phyloP scores from a whole-genome alignment of 805 yeast genomes.

The Monosporozyma solicola region DNA sequence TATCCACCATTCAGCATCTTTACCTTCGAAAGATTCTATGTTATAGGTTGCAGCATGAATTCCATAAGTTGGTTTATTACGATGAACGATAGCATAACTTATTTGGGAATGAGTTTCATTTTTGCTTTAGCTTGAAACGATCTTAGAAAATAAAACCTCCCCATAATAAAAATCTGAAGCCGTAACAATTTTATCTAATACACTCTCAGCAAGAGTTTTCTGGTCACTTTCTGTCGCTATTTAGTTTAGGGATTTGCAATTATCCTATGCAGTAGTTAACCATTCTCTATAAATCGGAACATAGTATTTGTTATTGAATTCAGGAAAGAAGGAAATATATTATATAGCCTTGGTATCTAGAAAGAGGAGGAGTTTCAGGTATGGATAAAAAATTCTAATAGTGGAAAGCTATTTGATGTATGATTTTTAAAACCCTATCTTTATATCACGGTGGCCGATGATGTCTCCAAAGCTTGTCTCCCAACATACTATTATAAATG shows the following conservation, averaged over 20 bases:
- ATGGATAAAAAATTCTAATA: too few species aligned
- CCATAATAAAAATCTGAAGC: conserved; percentile 85
- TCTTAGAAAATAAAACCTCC: conserved; percentile 36
- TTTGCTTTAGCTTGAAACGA: too few species aligned
- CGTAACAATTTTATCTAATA: conserved; percentile 62
- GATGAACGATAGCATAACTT: conserved; percentile 36
- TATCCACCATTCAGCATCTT: conserved; percentile 95
- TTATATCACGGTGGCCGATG: too few species aligned
- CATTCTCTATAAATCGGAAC: conserved; percentile 90
- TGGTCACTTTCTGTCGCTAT: conserved; percentile 72
- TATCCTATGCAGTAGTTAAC: conserved; percentile 98
- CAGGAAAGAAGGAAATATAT: too few species aligned
- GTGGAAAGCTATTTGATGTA: too few species aligned
- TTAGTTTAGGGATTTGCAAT: conserved; percentile 94
- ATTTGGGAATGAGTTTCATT: conserved; percentile 21
- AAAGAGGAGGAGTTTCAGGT: too few species aligned
- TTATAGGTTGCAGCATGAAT: conserved; percentile 78
- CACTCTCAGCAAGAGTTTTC: too few species aligned
- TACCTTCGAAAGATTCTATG: conserved; percentile 52
- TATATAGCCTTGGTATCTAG: too few species aligned
- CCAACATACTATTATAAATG: too few species aligned
- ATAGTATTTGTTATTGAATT: conserved; percentile 35
- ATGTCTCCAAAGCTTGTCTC: too few species aligned
- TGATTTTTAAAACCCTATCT: too few species aligned
- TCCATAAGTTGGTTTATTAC: conserved; percentile 54